Evolutionary conservation across 805 yeast genomes (phyloP).

Genomic region (Saccharomycopsis sp.): DNA sequence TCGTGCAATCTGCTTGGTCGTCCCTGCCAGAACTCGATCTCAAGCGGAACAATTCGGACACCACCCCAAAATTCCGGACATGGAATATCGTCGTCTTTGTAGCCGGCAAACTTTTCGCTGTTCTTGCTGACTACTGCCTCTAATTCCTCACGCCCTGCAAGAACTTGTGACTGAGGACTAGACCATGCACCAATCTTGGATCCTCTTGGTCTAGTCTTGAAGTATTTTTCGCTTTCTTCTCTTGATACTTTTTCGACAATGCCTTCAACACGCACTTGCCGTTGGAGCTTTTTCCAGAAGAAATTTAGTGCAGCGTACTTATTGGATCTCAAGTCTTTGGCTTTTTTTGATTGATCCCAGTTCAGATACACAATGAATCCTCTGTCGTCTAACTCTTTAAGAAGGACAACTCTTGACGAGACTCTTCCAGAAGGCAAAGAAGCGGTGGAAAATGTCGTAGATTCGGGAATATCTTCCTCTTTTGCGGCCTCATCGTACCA

Average conservation of each 20-base stretch:
- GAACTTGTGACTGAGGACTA: conserved; percentile 71
- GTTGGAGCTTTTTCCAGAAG: conserved; percentile 86
- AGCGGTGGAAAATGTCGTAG: conserved; percentile 84
- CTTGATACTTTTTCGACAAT: conserved; percentile 61
- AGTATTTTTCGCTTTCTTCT: conserved; percentile 73
- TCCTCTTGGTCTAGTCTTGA: conserved; percentile 83
- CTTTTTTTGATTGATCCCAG: conserved; percentile 84
- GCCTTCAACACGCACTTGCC: conserved; percentile 94
- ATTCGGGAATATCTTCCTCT: conserved; percentile 67
- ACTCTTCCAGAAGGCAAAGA: conserved; percentile 85
- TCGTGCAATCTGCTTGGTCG: conserved; percentile 86
- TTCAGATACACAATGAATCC: conserved; percentile 89
- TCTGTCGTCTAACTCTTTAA: conserved; percentile 79
- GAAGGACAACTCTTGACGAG: conserved; percentile 73
- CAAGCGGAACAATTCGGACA: conserved; percentile 75
- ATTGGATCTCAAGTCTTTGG: conserved; percentile 61
- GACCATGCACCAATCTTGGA: conserved; percentile 97
- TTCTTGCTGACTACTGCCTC: conserved; percentile 43
- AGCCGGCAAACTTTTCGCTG: conserved; percentile 52
- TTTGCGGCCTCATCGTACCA: conserved; percentile 81
- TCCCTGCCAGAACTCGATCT: conserved; percentile 98
- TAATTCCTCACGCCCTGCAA: conserved; percentile 55
- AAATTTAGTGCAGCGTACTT: conserved; percentile 78
- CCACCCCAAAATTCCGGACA: conserved; percentile 98
- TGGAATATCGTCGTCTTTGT: conserved; percentile 57